Base-by-base conservation (phyloP, 75 land plant genomes). In the Sequoia sempervirens region DNA sequence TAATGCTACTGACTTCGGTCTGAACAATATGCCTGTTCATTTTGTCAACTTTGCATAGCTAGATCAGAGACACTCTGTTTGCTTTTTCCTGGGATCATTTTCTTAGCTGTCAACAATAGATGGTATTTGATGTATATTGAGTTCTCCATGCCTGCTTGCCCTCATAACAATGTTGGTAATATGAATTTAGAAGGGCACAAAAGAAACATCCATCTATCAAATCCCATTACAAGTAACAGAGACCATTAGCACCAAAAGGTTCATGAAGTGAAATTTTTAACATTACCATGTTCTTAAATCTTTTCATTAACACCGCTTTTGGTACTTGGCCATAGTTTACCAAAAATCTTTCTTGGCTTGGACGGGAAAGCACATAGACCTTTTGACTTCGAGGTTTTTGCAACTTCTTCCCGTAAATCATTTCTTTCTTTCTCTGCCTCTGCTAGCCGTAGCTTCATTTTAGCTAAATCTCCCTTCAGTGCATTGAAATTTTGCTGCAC, bases 391-490 rank as follows among this genome's bases (percentile, higher is more conserved):
- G 47, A 54, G n/a, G 72, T 28, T 89, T 52, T 86, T 88, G 50
- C 84, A 83, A 79, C 78, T 84, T 70, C 89, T 83, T 46, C 82
- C 84, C 76, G 58, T 64, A 82, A 82, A 83, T 85, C 89, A 76
- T 86, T 85, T 52, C 86, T 82, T 47, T 87, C 87, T 83, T 78
- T 87, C 81, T 80, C 93, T 34, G 85, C 92, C 85, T 70, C 93
- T 83, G 69, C 85, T 76, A 76, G 85, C 86, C 86, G 87, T 32
- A 89, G 23, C 74, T 90, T 92, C 87, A 91, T 83, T 18, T 84
- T 83, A 30, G 88, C 87, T 15, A 95, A 82, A 72, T 91, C 93
- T n/a, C 87, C 92, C 83, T 89, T 91, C 80, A 96, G 82, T 2
- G 92, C 84, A 68, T 88, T 91, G 64, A 92, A 84, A 47, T 90